These are phyloP conservation scores for Candolleomyces efflorescens DNA, from an alignment of 768 basidiomycete species.

Conservation along the genomic window DNA sequence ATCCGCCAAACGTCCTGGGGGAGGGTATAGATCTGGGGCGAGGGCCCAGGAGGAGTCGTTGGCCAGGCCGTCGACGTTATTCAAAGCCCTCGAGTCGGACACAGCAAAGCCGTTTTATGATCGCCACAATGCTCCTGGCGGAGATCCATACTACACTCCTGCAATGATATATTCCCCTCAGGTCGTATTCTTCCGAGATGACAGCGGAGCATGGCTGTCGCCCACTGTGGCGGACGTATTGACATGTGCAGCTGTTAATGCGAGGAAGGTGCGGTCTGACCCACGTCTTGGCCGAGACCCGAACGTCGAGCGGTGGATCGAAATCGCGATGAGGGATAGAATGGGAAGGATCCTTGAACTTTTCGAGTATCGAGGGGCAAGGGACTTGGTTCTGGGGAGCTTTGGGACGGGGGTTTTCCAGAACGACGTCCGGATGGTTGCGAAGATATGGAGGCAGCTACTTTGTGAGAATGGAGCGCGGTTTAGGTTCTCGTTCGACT, in stretches of 20 bases:
- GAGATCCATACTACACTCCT: conserved; percentile 54
- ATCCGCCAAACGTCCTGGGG: conserved; percentile 69
- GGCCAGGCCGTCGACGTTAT: conserved; percentile 71
- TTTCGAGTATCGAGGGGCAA: conserved; percentile 56
- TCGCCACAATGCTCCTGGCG: conserved; percentile 32
- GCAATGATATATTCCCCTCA: conserved; percentile 70
- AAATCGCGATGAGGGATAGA: conserved; percentile 56
- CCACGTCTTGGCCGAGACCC: neutral
- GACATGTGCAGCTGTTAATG: conserved; percentile 72
- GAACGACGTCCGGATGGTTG: conserved; percentile 55
- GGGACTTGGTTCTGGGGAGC: conserved; percentile 60
- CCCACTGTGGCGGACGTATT: conserved; percentile 62
- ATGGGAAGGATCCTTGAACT: conserved; percentile 63
- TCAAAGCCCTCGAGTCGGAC: conserved; percentile 53
- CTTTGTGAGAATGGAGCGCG: conserved; percentile 43
- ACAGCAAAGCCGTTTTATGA: conserved; percentile 56
- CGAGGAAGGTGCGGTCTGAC: conserved; percentile 23
- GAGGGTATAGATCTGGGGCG: conserved; percentile 70
- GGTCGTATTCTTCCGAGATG: conserved; percentile 57
- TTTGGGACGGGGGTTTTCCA: conserved; percentile 77
- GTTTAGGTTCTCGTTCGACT: conserved; percentile 53
- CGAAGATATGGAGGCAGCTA: conserved; percentile 60
- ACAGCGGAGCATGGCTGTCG: conserved; percentile 48
- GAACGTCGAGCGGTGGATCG: conserved; percentile 18
- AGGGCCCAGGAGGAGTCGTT: conserved; percentile 78